A percentile compares a stretch with the other conserved stretches of the same genome.
Evolutionary conservation across 2,329 filamentous ascomycete genomes (phyloP).

Genomic region (Trichocomaceae sp.): DNA sequence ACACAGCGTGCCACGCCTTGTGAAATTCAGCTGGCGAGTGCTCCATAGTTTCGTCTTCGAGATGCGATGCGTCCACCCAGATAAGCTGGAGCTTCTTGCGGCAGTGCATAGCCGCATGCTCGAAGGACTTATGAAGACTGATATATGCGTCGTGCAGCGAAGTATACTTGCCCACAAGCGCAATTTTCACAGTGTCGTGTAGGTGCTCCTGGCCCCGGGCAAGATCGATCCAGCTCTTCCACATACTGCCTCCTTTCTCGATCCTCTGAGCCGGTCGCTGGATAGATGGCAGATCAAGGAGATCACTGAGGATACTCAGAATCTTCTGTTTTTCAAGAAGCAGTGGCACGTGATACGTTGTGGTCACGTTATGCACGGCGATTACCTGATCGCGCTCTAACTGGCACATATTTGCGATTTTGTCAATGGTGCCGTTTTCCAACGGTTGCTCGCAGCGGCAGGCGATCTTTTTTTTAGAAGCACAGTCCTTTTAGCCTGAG

Average conservation of each 20-base stretch:
- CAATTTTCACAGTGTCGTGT: constrained; percentile 59
- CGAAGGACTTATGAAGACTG: constrained; percentile 75
- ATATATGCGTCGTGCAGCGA: constrained; percentile 80
- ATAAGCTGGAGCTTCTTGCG: constrained; percentile 69
- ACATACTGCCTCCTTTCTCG: constrained; percentile 61
- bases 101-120: constrained; percentile 87
- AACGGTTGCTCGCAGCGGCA: constrained; percentile 80
- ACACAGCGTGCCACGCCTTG: constrained; percentile 43
- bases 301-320: constrained; percentile 57
- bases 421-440: constrained; percentile 66
- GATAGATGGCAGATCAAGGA: constrained; percentile 59
- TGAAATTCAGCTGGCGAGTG: constrained; percentile 63
- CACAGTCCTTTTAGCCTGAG: too few species aligned
- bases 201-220: constrained; percentile 61
- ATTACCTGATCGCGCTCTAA: constrained; percentile 80
- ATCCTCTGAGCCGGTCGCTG: constrained; percentile 49
- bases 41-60: constrained; percentile 61
- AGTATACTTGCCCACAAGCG: constrained; percentile 87
- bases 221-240: constrained; percentile 69
- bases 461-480: constrained; percentile 68
- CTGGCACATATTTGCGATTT: constrained; percentile 86
- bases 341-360: constrained; percentile 92
- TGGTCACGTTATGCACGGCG: constrained; percentile 77
- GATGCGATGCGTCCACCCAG: constrained; percentile 77
- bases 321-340: constrained; percentile 78